Conservation (phyloP, 1,284 basidiomycete genomes). For the Irpex rosettiformis region DNA sequence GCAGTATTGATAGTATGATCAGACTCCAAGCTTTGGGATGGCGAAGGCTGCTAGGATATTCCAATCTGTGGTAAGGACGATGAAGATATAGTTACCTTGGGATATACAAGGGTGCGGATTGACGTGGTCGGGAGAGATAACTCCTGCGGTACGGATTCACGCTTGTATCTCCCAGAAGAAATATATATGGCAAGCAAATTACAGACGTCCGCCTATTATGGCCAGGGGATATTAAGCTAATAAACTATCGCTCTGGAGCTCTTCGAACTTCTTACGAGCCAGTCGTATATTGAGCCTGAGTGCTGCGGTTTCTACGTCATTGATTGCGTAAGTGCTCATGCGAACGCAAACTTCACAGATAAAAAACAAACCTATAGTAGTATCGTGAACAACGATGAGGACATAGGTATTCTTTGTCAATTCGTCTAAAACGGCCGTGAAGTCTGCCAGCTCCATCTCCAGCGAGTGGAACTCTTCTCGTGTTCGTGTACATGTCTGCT, state of each 20-base stretch:
- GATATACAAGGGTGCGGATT: too few relatives aligned
- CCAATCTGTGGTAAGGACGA: too few relatives aligned
- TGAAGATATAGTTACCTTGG: too few relatives aligned
- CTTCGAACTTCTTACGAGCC: conserved; percentile 80
- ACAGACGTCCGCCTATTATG: neutral
- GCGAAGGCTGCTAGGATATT: too few relatives aligned
- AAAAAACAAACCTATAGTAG: conserved; percentile 82
- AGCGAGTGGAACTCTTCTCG: conserved; percentile 80
- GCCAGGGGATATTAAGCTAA: conserved; percentile 21
- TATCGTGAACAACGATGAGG: conserved; percentile 85
- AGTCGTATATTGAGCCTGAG: conserved; percentile 81
- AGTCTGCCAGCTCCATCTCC: conserved; percentile 80
- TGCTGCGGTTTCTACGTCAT: conserved; percentile 83
- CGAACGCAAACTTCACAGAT: too few relatives aligned
- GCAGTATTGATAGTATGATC: too few relatives aligned
- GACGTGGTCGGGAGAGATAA: too few relatives aligned
- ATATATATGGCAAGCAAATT: too few relatives aligned
- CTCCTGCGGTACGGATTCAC: too few relatives aligned
- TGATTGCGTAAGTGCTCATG: too few relatives aligned
- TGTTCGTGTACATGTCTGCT: conserved; percentile 82
- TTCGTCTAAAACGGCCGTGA: conserved; percentile 91
- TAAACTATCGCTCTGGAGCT: conserved; percentile 68
- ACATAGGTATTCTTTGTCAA: conserved; percentile 95
- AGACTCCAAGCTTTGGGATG: too few relatives aligned
- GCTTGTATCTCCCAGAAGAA: too few relatives aligned